A percentile compares a stretch with the other conserved stretches of the same genome.
Evolutionary conservation across 192 early-diverging fungal genomes (phyloP).

Genomic region (Rhizoclosmatium globosum): DNA sequence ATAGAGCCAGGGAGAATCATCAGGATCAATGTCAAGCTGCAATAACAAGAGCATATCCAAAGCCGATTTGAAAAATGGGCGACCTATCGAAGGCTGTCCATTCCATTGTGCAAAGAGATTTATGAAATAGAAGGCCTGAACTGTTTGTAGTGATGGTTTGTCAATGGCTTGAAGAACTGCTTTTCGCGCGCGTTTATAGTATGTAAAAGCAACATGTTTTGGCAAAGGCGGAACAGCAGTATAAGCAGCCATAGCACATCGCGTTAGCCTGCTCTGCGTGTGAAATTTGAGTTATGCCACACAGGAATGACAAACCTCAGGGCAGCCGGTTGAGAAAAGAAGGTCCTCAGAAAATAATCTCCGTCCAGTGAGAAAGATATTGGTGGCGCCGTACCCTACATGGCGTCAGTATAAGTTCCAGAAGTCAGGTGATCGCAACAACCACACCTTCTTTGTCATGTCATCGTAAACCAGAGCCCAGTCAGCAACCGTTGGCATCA

Average conservation of each 20-base stretch:
- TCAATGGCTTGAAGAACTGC: slow-evolving; percentile 4
- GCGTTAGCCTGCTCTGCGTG: not conserved
- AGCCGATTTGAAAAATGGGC: not conserved
- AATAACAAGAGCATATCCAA: not conserved
- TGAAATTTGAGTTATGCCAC: too few relatives aligned
- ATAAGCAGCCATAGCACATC: not conserved
- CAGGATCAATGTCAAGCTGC: slow-evolving; percentile 1
- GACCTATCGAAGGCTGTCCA: not conserved
- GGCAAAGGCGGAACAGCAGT: not conserved
- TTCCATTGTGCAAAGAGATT: not conserved
- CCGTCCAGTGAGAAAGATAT: not conserved
- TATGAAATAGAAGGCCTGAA: not conserved
- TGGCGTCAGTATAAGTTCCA: not conserved
- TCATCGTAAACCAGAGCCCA: slow-evolving; percentile 3
- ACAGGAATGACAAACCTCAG: not conserved
- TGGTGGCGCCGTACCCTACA: not conserved
- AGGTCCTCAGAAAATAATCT: not conserved
- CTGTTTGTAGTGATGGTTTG: not conserved
- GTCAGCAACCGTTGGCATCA: slow-evolving; percentile 10
- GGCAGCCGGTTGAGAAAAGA: not conserved
- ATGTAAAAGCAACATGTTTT: not conserved
- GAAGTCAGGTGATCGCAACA: not conserved
- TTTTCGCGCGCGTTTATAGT: slow-evolving; percentile 15
- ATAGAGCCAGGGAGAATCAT: slow-evolving; percentile 2
- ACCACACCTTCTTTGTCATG: not conserved